phyloP scores from a whole-genome alignment of 306 rosid species.

The Lathyrus aphaca region DNA sequence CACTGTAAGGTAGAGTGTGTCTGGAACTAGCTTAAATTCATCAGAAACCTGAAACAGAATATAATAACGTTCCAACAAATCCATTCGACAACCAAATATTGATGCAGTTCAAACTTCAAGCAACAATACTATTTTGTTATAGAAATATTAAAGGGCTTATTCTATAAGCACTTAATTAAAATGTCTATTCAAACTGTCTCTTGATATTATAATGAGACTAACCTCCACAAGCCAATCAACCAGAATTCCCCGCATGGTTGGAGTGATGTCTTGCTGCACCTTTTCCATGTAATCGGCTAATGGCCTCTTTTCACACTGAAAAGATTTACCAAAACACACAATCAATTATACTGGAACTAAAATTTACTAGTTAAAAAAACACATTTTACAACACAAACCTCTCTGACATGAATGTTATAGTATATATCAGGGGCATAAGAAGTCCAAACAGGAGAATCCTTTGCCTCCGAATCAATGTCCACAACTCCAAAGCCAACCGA shows the following conservation, averaged over 20 bases:
- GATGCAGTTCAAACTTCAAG: neutral
- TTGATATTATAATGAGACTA: conserved; percentile 15
- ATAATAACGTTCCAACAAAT: conserved; percentile 23
- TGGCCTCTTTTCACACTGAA: conserved; percentile 61
- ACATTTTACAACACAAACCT: conserved; percentile 62
- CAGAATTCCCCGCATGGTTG: conserved; percentile 78
- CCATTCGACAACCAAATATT: conserved; percentile 14
- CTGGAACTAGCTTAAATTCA: conserved; percentile 83
- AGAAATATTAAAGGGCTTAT: neutral
- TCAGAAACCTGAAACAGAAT: conserved; percentile 79
- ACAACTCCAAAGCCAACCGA: conserved; percentile 48
- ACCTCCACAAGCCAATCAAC: conserved; percentile 98
- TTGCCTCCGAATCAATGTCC: conserved; percentile 62
- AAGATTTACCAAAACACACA: no score
- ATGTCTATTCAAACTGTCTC: neutral
- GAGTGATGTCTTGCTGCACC: conserved; percentile 74
- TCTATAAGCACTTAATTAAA: neutral
- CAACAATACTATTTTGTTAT: no score
- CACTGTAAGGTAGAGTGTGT: conserved; percentile 89
- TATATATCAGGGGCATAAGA: conserved; percentile 75
- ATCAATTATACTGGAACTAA: no score
- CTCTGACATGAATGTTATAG: conserved; percentile 51
- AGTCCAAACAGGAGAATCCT: conserved; percentile 71
- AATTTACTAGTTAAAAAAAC: no score
- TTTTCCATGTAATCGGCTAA: conserved; percentile 62